Percentiles rank a stretch among this genome's conserved stretches.
Conservation (phyloP, 176 grass and related monocot species). For the Paspalum notatum region DNA sequence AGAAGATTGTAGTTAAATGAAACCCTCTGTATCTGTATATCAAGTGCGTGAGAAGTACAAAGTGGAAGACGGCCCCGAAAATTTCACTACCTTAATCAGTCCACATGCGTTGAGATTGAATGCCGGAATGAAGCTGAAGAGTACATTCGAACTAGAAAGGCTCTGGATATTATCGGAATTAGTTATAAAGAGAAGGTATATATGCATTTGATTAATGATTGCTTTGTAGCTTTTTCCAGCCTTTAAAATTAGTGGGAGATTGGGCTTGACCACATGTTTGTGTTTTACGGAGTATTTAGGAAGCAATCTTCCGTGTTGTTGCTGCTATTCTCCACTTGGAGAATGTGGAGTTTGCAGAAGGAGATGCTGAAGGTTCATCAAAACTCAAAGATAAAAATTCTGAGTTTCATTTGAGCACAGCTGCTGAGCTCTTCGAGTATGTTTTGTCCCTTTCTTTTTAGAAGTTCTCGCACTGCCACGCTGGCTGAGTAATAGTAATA, state of each 20-base stretch:
- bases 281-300: slow-evolving; percentile 71
- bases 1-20: slow-evolving; percentile 16
- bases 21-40: slow-evolving; percentile 16
- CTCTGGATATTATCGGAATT: slow-evolving; percentile 95
- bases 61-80: slow-evolving; percentile 72
- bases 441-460: slow-evolving; percentile 14
- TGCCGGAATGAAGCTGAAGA: slow-evolving; percentile 89
- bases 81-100: slow-evolving; percentile 98
- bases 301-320: slow-evolving; percentile 91
- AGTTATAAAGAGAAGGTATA: slow-evolving; percentile 79
- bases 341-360: slow-evolving; percentile 88
- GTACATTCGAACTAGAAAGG: slow-evolving; percentile 91
- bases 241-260: slow-evolving; percentile 24
- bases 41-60: slow-evolving; percentile 88
- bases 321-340: slow-evolving; percentile 94
- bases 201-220: slow-evolving; percentile 34
- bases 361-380: slow-evolving; percentile 79
- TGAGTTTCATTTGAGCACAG: slow-evolving; percentile 78
- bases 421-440: slow-evolving; percentile 92
- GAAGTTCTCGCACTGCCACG: slow-evolving; percentile 17
- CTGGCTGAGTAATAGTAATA: no score
- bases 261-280: slow-evolving; percentile 32
- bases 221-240: not conserved
- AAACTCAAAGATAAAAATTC: slow-evolving; percentile 93
- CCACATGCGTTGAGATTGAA: slow-evolving; percentile 82